Conservation (phyloP, 2,329 filamentous ascomycete species). For the Dactylellina drechsleri region DNA sequence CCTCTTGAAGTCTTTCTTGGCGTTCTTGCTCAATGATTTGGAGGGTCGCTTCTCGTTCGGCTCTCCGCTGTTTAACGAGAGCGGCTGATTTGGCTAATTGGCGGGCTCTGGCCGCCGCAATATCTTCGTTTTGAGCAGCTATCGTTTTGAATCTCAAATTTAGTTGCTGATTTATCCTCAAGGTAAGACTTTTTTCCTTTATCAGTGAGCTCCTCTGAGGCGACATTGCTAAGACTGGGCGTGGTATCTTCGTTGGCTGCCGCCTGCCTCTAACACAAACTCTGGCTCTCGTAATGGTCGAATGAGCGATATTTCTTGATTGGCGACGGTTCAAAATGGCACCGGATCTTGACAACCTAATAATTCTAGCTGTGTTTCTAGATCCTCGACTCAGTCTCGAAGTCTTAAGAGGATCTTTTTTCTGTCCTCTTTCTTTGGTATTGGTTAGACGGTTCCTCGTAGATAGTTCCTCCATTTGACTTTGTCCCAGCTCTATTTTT, state of each 20-base stretch:
- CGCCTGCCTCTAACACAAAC: not conserved
- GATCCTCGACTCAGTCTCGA: not conserved
- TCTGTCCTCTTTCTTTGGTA: not conserved
- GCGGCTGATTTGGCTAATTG: slow-evolving; percentile 19
- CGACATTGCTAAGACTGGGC: not conserved
- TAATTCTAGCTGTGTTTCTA: not conserved
- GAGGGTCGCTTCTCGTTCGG: slow-evolving; percentile 25
- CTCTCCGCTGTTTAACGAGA: slow-evolving; percentile 33
- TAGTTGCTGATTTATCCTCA: no score
- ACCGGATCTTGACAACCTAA: not conserved
- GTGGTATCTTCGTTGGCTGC: slow-evolving; percentile 4
- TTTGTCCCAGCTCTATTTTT: no score
- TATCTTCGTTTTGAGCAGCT: slow-evolving; percentile 22
- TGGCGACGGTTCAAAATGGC: not conserved
- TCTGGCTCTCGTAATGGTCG: not conserved
- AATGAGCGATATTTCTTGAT: not conserved
- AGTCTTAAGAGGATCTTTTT: not conserved
- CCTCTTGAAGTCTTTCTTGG: slow-evolving; percentile 30
- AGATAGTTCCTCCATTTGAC: slow-evolving; percentile 27
- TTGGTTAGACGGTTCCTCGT: not conserved
- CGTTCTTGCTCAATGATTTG: slow-evolving; percentile 28
- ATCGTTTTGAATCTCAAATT: not conserved
- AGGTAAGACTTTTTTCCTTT: not conserved
- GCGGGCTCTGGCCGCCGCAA: slow-evolving; percentile 30
- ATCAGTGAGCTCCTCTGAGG: not conserved